A percentile compares a stretch with the other conserved stretches of the same genome.
These are phyloP conservation scores for Macrophomina tecta DNA, from an alignment of 2,329 filamentous ascomycete genomes.

Conservation along the genomic window DNA sequence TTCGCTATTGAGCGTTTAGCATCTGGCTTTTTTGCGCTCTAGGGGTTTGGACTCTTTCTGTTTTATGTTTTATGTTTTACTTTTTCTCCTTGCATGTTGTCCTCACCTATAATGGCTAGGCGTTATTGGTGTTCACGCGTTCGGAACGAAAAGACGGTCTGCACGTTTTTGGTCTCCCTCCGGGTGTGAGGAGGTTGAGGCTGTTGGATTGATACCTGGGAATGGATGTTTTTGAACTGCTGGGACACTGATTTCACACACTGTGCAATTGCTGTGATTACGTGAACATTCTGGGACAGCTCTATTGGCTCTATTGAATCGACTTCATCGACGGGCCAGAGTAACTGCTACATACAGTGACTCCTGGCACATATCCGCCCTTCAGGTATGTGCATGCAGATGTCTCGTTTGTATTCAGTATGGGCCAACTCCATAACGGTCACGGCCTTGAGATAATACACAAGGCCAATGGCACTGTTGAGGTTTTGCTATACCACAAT, in stretches of 20 bases:
- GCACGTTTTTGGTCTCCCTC: not conserved
- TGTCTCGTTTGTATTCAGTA: too few relatives aligned
- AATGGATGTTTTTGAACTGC: not conserved
- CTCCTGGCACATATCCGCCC: too few relatives aligned
- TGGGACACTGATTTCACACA: constrained; percentile 3
- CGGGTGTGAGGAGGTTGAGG: not conserved
- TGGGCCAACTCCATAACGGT: too few relatives aligned
- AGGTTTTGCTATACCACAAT: too few relatives aligned
- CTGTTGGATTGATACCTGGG: not conserved
- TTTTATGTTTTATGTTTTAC: not conserved
- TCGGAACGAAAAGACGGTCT: not conserved
- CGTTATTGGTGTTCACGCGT: constrained; percentile 2
- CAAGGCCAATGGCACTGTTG: too few relatives aligned
- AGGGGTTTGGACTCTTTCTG: not conserved
- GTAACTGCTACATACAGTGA: too few relatives aligned
- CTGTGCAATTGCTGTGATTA: not conserved
- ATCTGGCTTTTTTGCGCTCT: constrained; percentile 1
- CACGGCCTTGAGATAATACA: too few relatives aligned
- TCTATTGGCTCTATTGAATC: too few relatives aligned
- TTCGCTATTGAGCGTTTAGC: constrained; percentile 1
- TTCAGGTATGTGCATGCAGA: not conserved
- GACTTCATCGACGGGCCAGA: too few relatives aligned
- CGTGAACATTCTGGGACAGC: too few relatives aligned
- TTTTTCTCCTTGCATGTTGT: not conserved
- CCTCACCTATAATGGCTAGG: not conserved